Evolutionary conservation across 2,329 filamentous ascomycete species (phyloP), one percentile per base, ranked within the genome.

Genomic region (Cladosporium velox): DNA sequence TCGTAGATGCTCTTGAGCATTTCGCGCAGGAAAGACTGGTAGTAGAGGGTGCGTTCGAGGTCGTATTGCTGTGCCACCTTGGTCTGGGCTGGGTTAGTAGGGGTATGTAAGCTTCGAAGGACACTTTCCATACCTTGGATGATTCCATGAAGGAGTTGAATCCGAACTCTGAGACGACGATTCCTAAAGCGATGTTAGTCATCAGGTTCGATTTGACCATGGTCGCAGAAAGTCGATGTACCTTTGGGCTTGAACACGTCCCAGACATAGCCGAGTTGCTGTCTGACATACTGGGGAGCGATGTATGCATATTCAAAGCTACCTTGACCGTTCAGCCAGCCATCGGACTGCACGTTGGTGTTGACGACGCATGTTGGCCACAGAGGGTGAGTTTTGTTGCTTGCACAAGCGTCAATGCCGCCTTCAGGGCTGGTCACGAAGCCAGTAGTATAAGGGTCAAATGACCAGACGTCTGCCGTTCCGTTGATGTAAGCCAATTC

Each of bases 1-100:
- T 84, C 80, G 72, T 81, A 81, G 32, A 86, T 85, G 0, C 82
- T 78, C 69, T 83, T 84, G 57, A 87, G 78, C 3, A 82, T 79
- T 70, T 86, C 85, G 0, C 77, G 79, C 74, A 87, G 75, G 72
- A 81, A 86, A n/a, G 77, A 79, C 10, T 81, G 73, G 70, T 86
- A 86, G 72, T 86, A 87, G 11, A 79, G 68, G 64, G 79, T 84
- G 1, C 84, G 79, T 6, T 64, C 47, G 14, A 66, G 49, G 64
- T 70, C 68, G 60, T 62, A 70, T 58, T 21, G 28, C 28, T 58
- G 54, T 30, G 54, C 54, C 34, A 34, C 54, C 30, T 34, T 35
- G 26, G 54, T 58, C 54, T 58, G 14, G 52, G 30, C 67, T 65
- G 65, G 65, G 67, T 21, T 66, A 65, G 58, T 60, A 67, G 44